Percentiles rank a stretch among this genome's conserved stretches.
Evolutionary conservation across 1,139 yeast genomes (phyloP).

Genomic region (Debaryomyces fabryi): DNA sequence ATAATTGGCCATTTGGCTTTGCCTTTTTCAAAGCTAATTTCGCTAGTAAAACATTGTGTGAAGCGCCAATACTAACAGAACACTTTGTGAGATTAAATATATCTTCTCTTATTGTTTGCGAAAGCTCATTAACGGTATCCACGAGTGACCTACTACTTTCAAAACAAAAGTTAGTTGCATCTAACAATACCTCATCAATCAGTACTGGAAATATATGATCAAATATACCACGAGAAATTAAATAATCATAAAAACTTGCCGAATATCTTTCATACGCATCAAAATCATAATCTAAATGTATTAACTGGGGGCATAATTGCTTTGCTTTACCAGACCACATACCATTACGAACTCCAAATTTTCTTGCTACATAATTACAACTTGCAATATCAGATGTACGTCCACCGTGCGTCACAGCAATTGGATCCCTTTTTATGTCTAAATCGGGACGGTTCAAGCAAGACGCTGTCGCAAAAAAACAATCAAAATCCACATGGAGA

Average conservation of each 20-base stretch:
- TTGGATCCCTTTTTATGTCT: slow-evolving; percentile 61
- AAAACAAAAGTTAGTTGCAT: slow-evolving; percentile 49
- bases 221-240: slow-evolving; percentile 50
- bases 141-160: slow-evolving; percentile 12
- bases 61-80: slow-evolving; percentile 77
- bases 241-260: slow-evolving; percentile 52
- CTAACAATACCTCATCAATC: slow-evolving; percentile 86
- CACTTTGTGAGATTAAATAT: slow-evolving; percentile 58
- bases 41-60: slow-evolving; percentile 73
- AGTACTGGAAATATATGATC: slow-evolving; percentile 81
- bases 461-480: slow-evolving; percentile 90
- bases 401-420: slow-evolving; percentile 86
- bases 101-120: slow-evolving; percentile 43
- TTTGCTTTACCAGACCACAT: slow-evolving; percentile 82
- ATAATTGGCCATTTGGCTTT: slow-evolving; percentile 73
- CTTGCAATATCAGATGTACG: slow-evolving; percentile 80
- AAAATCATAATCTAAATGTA: slow-evolving; percentile 72
- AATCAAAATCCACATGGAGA: slow-evolving; percentile 89
- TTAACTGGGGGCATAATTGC: slow-evolving; percentile 63
- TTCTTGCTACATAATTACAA: slow-evolving; percentile 84
- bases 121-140: slow-evolving; percentile 27
- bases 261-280: slow-evolving; percentile 62
- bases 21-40: slow-evolving; percentile 75
- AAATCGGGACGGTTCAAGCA: slow-evolving; percentile 58
- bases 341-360: slow-evolving; percentile 76